Evolutionary conservation across 345 rosid species (phyloP).

Genomic region (Mallotus nudiflorus): DNA sequence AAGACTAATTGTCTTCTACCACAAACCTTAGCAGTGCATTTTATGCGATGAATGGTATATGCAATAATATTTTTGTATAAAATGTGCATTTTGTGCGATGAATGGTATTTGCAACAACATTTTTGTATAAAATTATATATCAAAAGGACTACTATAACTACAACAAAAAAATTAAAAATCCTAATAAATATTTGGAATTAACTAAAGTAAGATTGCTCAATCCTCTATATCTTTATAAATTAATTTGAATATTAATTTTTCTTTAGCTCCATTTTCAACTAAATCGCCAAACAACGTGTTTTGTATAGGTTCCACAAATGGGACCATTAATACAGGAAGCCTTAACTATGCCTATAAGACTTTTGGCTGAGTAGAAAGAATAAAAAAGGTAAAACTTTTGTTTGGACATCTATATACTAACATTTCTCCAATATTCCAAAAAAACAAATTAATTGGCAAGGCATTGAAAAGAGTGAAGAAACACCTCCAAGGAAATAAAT

Average conservation of each 20-base stretch:
- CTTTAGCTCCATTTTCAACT: neutral
- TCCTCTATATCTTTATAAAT: constrained; percentile 17
- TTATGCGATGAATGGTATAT: too few species aligned
- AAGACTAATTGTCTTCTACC: too few species aligned
- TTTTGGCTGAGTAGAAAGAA: neutral
- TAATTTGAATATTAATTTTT: neutral
- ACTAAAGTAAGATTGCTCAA: constrained; percentile 19
- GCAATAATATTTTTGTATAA: too few species aligned
- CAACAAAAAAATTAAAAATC: too few species aligned
- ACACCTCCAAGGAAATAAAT: constrained; percentile 1
- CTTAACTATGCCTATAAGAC: constrained; percentile 2
- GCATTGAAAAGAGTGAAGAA: neutral
- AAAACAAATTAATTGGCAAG: neutral
- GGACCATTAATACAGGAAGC: constrained; percentile 1
- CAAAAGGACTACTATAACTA: neutral
- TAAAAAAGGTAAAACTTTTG: neutral
- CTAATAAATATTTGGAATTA: neutral
- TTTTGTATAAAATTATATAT: neutral
- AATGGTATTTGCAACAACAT: too few species aligned
- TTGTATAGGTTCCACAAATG: neutral
- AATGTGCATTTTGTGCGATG: too few species aligned
- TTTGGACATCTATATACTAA: constrained; percentile 12
- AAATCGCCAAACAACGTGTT: constrained; percentile 10
- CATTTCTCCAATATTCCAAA: neutral
- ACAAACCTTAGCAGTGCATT: too few species aligned